Base-by-base conservation (phyloP, 495 filamentous ascomycete genomes). In the Penicillium canescens region DNA sequence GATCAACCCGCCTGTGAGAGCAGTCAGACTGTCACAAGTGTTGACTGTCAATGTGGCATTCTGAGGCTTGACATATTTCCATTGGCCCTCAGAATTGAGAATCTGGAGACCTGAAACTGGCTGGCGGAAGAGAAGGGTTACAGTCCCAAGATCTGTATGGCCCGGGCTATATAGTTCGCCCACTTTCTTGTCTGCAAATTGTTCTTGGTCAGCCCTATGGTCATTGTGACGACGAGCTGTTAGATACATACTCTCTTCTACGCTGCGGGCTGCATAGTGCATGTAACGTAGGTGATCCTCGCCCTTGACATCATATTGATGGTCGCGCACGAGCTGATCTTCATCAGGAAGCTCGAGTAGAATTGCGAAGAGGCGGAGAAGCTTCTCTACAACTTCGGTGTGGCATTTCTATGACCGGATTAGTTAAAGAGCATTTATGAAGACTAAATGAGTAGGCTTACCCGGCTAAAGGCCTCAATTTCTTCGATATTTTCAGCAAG, bases 231-330 rank as follows among this genome's bases (percentile, higher is more conserved):
- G 24, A 7, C 7, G 24, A 7, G 7, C 24, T 26, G 4, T 26
- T 26, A 7, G 7, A 26, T 7, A 26, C 24, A 7, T 26, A 26
- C 24, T 78, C 9, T 76, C 74, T 16, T 74, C 73, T 6, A 63
- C 31, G 28, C 55, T 69, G 2, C 77, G 77, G 0, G 73, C 68
- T 11, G 65, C 66, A 57, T 81, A 81, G 60, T 76, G 70, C 77
- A 81, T 81, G 61, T 80, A 80, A 33, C 77, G 78, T 1, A 80
- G 67, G 50, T 79, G 76, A 38, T 77, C 74, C 40, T 79, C 78
- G 21, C 75, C 71, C n/a, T 70, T 63, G 11, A 65, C 63, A 45
- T 79, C 72, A 51, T 80, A 81, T 12, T 59, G 62, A 55, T 81
- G 78, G 57, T 76, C 69, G 39, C 60, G 62, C 24, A 77, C 71